A percentile compares a stretch with the other conserved stretches of the same genome.
Evolutionary conservation across 2,329 filamentous ascomycete genomes (phyloP).

Genomic region (Zasmidium angulare): DNA sequence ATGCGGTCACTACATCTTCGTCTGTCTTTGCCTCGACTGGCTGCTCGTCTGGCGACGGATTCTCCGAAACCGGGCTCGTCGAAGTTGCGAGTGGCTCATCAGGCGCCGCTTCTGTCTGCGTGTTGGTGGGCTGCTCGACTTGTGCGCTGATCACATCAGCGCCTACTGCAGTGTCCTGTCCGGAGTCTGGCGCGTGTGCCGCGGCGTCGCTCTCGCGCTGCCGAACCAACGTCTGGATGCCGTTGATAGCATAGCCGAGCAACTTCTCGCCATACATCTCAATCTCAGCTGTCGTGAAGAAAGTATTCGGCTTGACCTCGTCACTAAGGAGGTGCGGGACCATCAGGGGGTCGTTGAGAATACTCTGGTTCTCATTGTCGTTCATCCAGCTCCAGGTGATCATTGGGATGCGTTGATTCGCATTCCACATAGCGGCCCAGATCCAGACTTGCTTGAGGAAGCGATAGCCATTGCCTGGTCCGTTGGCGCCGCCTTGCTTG

Average conservation of each 20-base stretch:
- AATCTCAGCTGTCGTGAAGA: constrained; percentile 24
- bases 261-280: constrained; percentile 21
- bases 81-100: too few relatives aligned
- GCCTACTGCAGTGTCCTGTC: not conserved
- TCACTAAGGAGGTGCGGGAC: constrained; percentile 17
- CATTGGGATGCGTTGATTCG: constrained; percentile 25
- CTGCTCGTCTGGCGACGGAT: too few relatives aligned
- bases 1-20: too few relatives aligned
- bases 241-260: constrained; percentile 15
- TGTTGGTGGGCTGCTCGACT: not conserved
- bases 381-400: constrained; percentile 25
- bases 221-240: constrained; percentile 15
- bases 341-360: constrained; percentile 25
- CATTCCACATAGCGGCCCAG: constrained; percentile 33
- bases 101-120: not conserved
- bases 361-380: constrained; percentile 26
- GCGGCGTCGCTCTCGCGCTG: too few relatives aligned
- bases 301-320: constrained; percentile 22
- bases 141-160: not conserved
- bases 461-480: constrained; percentile 25
- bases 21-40: too few relatives aligned
- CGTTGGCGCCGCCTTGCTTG: constrained; percentile 27
- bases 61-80: too few relatives aligned
- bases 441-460: constrained; percentile 38
- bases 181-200: too few relatives aligned